Percentiles rank a stretch among this genome's conserved stretches.
Evolutionary conservation across 768 basidiomycete genomes (phyloP).

Genomic region (Tulasnella sp.): DNA sequence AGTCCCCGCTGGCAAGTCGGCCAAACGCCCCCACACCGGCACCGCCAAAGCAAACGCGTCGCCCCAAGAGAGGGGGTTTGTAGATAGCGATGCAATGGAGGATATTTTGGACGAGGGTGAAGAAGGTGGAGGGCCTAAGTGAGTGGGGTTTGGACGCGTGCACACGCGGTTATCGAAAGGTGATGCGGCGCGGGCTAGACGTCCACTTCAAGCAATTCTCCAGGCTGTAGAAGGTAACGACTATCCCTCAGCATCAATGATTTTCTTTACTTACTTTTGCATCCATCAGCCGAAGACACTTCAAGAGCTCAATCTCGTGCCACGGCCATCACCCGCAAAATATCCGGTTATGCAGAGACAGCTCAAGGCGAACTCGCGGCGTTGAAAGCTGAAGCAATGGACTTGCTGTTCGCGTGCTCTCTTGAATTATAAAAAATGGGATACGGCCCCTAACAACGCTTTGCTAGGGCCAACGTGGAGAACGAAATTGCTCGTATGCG

Average conservation of each 20-base stretch:
- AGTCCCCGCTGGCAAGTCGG: background rate
- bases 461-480: background rate
- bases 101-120: background rate
- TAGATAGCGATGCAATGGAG: background rate
- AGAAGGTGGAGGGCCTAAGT: background rate
- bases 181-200: background rate
- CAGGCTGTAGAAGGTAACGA: background rate
- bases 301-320: background rate
- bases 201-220: background rate
- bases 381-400: background rate
- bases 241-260: background rate
- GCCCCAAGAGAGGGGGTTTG: background rate
- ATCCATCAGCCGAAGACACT: background rate
- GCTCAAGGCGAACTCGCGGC: background rate
- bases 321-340: background rate
- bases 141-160: background rate
- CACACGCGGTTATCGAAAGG: background rate
- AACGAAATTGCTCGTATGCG: background rate
- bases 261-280: background rate
- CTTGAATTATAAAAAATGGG: background rate
- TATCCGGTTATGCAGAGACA: background rate
- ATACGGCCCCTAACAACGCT: background rate
- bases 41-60: background rate
- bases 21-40: background rate
- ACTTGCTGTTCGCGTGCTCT: background rate